phyloP scores from a whole-genome alignment of 768 basidiomycete species.

The Macrocybe gigantea region DNA sequence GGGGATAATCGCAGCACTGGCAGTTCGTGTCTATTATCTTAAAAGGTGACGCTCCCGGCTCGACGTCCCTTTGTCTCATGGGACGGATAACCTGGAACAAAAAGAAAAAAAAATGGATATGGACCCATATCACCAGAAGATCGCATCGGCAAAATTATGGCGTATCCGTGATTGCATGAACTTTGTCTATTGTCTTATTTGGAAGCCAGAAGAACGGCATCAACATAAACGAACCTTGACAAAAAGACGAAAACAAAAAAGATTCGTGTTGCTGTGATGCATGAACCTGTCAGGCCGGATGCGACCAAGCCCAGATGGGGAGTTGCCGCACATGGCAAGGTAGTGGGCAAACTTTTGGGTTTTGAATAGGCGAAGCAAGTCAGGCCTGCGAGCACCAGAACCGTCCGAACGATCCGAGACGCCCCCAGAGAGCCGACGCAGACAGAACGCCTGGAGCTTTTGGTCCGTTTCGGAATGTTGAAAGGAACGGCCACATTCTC shows the following conservation, averaged over 20 bases:
- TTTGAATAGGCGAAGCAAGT: too few relatives aligned
- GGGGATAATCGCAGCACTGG: conserved; percentile 4
- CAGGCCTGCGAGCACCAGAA: too few relatives aligned
- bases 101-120: conserved; percentile 20
- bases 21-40: background rate
- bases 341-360: too few relatives aligned
- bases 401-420: too few relatives aligned
- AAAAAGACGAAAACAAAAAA: too few relatives aligned
- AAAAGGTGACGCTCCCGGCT: conserved; percentile 20
- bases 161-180: background rate
- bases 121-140: conserved; percentile 10
- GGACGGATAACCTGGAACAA: conserved; percentile 29
- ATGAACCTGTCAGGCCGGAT: too few relatives aligned
- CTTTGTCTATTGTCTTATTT: conserved; percentile 16
- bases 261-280: too few relatives aligned
- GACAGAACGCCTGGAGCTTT: too few relatives aligned
- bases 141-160: conserved; percentile 9
- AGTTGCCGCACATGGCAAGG: too few relatives aligned
- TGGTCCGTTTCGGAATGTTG: conserved; percentile 4
- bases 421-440: background rate
- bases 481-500: conserved; percentile 12
- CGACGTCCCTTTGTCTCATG: conserved; percentile 24
- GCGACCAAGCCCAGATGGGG: too few relatives aligned
- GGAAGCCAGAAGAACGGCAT: conserved; percentile 3
- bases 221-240: too few relatives aligned